Conservation (phyloP, 2,329 filamentous ascomycete species). For the Dryadomyces sulphureus region DNA sequence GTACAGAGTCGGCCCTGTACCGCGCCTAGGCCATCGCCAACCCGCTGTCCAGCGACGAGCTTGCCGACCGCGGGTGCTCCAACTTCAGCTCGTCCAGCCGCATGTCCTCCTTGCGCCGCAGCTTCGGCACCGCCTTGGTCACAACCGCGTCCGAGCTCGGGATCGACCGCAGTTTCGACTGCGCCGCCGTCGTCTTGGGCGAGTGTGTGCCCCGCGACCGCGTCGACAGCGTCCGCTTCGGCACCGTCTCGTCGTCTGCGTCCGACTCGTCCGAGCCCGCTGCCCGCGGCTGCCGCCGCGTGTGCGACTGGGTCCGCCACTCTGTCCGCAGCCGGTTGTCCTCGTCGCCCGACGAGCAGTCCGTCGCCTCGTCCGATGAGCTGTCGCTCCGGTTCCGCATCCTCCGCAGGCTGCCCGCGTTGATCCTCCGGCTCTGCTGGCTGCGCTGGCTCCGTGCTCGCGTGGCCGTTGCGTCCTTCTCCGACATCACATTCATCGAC, state of each 20-base stretch:
- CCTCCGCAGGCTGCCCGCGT: neutral
- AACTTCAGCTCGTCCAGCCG: neutral
- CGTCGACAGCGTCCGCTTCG: neutral
- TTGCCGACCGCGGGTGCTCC: constrained; percentile 6
- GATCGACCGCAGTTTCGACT: constrained; percentile 30
- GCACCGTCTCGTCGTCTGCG: neutral
- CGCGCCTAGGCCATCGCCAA: too few relatives aligned
- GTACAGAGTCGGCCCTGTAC: too few relatives aligned
- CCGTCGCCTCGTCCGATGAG: constrained; percentile 8
- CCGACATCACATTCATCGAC: too few relatives aligned
- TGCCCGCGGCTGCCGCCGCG: neutral
- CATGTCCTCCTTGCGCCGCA: neutral
- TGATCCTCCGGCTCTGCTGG: neutral
- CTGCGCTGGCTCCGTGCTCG: constrained; percentile 5
- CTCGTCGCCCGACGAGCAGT: constrained; percentile 18
- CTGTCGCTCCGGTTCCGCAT: constrained; percentile 9
- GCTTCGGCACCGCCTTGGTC: constrained; percentile 9
- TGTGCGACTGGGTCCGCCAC: constrained; percentile 5
- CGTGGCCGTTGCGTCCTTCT: neutral
- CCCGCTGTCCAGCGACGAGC: constrained; percentile 15
- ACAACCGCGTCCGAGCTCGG: constrained; percentile 23
- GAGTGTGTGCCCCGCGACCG: too few relatives aligned
- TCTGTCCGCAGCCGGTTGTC: constrained; percentile 11
- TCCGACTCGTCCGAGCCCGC: neutral
- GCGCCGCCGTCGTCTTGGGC: neutral